phyloP scores from a whole-genome alignment of 2,329 filamentous ascomycete genomes.

The Verticillium tricorpus region DNA sequence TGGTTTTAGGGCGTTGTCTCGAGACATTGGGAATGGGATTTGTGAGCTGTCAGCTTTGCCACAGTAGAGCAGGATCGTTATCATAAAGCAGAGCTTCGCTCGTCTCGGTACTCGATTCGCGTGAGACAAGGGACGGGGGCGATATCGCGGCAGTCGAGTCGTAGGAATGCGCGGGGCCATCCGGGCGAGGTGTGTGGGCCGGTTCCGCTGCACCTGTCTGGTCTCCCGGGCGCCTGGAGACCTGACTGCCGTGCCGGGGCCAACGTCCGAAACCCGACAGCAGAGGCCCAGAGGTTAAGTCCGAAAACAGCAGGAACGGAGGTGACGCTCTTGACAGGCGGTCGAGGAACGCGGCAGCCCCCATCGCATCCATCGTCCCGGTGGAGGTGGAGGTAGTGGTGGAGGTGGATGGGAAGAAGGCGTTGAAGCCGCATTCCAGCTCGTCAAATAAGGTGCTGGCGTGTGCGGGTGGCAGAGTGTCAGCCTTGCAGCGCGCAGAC shows the following conservation, averaged over 20 bases:
- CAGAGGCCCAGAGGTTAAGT: neutral
- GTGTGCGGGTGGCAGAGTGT: neutral
- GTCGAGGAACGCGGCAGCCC: neutral
- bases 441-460: neutral
- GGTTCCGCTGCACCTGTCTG: neutral
- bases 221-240: neutral
- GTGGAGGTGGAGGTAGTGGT: neutral
- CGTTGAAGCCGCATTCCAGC: neutral
- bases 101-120: neutral
- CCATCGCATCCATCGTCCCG: neutral
- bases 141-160: neutral
- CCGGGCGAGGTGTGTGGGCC: neutral
- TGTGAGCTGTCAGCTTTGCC: neutral
- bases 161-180: neutral
- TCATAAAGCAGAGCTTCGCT: neutral
- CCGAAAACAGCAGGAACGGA: neutral
- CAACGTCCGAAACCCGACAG: neutral
- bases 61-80: neutral
- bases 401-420: neutral
- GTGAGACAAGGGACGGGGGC: neutral
- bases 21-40: neutral
- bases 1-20: neutral
- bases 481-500: neutral
- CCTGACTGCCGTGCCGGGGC: neutral
- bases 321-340: neutral